Conservation (phyloP, 345 rosid genomes). For the Mercurialis annua region DNA sequence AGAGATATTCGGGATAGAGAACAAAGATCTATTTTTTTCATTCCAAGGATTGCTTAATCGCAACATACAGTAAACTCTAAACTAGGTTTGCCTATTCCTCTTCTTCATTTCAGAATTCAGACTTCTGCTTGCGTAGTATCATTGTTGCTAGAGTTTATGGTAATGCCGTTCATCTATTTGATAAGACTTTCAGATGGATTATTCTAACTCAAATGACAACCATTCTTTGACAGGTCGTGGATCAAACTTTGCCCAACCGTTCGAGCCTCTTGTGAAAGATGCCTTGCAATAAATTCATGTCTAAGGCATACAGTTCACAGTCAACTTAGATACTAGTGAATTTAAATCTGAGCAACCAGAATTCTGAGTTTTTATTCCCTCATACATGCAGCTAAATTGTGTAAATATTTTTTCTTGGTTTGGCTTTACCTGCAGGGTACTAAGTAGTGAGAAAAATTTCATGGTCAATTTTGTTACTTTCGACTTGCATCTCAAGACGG, state of each 20-base stretch:
- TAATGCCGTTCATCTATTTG: not conserved
- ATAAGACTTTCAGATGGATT: not conserved
- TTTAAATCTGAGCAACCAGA: conserved; percentile 15
- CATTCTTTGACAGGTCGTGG: conserved; percentile 3
- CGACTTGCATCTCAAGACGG: conserved; percentile 5
- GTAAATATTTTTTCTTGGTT: conserved; percentile 21
- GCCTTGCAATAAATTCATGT: conserved; percentile 12
- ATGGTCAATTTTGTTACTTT: conserved; percentile 8
- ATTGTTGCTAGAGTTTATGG: not conserved
- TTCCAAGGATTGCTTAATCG: conserved; percentile 85
- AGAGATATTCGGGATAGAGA: conserved; percentile 79
- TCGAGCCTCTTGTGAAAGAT: not conserved
- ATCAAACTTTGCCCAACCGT: not conserved
- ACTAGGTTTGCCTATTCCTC: conserved; percentile 14
- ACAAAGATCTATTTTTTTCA: conserved; percentile 73
- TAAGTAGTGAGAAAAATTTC: conserved; percentile 7
- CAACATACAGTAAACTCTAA: conserved; percentile 39
- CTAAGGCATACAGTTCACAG: not conserved
- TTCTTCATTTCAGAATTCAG: not conserved
- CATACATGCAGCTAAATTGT: conserved; percentile 15
- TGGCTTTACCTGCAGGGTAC: not conserved
- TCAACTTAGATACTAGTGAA: not conserved
- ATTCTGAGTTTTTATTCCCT: not conserved
- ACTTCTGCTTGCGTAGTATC: not conserved
- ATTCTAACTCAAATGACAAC: not conserved